Evolutionary conservation across 208 protist species (phyloP).

Genomic region (Acanthamoeba triangularis): DNA sequence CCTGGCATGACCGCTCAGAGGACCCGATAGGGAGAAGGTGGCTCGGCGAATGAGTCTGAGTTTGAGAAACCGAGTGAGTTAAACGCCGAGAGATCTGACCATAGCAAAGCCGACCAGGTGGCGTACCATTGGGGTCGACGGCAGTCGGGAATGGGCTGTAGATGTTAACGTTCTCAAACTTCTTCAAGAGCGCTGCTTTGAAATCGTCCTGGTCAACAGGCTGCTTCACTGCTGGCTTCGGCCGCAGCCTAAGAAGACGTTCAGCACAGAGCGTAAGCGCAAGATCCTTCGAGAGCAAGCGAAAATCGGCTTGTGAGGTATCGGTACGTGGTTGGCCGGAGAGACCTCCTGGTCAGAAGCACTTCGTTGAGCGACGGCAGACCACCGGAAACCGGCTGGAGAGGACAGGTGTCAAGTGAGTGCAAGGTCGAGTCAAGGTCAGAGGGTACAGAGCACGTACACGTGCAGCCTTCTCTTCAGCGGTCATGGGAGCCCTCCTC

Average conservation of each 20-base stretch:
- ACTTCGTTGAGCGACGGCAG: conserved; percentile 10
- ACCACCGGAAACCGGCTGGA: not conserved
- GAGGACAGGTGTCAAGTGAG: not conserved
- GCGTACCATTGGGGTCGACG: not conserved
- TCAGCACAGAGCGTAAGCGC: not conserved
- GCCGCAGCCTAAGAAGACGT: not conserved
- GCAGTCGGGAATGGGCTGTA: not conserved
- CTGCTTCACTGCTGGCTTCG: not conserved
- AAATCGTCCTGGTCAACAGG: not conserved
- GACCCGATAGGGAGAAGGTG: not conserved
- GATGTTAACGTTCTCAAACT: conserved; percentile 56
- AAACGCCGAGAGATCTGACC: no score
- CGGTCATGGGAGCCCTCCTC: not conserved
- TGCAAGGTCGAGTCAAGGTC: not conserved
- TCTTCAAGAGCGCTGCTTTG: not conserved
- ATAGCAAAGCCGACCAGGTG: not conserved
- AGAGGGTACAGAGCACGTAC: not conserved
- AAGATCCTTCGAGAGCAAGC: not conserved
- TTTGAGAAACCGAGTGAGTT: not conserved
- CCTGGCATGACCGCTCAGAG: not conserved
- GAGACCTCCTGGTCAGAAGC: not conserved
- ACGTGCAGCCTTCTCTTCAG: not conserved
- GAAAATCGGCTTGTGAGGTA: not conserved
- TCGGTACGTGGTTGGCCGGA: conserved; percentile 3
- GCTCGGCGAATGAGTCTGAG: conserved; percentile 28